phyloP scores from a whole-genome alignment of 1,284 basidiomycete genomes.

The Phellopilus nigrolimitatus region DNA sequence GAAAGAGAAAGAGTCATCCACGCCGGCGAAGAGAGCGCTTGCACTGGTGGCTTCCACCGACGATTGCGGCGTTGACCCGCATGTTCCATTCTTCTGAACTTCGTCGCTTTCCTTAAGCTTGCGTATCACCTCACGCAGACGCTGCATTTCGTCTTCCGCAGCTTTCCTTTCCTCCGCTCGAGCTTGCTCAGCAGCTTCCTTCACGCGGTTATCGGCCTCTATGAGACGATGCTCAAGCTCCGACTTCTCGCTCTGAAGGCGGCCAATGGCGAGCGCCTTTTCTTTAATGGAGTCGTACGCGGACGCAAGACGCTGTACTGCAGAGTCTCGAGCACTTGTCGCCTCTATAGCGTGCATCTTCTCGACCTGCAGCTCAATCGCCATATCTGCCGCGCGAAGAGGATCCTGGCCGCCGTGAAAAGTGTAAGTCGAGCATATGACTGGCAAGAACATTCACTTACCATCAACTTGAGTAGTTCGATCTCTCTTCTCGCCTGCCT shows the following conservation, averaged over 20 bases:
- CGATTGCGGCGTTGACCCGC: conserved; percentile 13
- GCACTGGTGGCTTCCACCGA: conserved; percentile 7
- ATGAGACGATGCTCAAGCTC: conserved; percentile 27
- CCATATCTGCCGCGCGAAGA: conserved; percentile 31
- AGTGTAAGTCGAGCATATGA: conserved; percentile 22
- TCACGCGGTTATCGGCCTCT: conserved; percentile 5
- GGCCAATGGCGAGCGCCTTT: conserved; percentile 49
- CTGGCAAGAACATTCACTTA: conserved; percentile 22
- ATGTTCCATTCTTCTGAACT: conserved; percentile 30
- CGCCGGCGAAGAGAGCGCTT: conserved; percentile 4
- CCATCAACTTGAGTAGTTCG: conserved; percentile 22
- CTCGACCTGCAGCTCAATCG: conserved; percentile 53
- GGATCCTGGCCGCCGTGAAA: conserved; percentile 24
- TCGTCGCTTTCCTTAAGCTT: conserved; percentile 30
- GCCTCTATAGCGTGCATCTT: conserved; percentile 53
- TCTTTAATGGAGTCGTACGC: conserved; percentile 57
- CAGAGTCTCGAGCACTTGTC: conserved; percentile 56
- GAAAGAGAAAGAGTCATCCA: conserved; percentile 7
- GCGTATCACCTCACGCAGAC: conserved; percentile 36
- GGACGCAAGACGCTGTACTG: conserved; percentile 54
- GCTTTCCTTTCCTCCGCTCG: conserved; percentile 16
- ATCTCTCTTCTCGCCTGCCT: conserved; percentile 20
- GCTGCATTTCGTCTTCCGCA: conserved; percentile 33
- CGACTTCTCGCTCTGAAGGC: conserved; percentile 40
- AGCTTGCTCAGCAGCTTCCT: neutral